phyloP scores from a whole-genome alignment of 177 flowering plant species.

The Tripterygium wilfordii region DNA sequence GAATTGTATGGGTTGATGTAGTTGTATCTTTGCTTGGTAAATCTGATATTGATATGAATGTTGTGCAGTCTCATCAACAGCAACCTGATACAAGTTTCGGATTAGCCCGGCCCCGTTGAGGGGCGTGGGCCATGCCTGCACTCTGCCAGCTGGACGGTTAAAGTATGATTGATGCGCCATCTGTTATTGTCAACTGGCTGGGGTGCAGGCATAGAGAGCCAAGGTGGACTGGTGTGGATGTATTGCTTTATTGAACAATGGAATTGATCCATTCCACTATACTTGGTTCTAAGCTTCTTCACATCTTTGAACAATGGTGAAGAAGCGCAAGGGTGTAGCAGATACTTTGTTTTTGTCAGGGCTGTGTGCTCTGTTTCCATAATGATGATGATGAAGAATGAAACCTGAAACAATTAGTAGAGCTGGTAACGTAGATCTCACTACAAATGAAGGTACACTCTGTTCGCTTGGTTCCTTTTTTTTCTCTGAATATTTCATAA shows the following conservation, averaged over 20 bases:
- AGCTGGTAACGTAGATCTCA: conserved; percentile 16
- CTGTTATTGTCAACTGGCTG: conserved; percentile 35
- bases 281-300: conserved; percentile 33
- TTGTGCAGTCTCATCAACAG: conserved; percentile 80
- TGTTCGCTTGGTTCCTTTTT: background rate
- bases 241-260: conserved; percentile 1
- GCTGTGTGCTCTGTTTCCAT: conserved; percentile 7
- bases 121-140: conserved; percentile 99
- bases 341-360: conserved; percentile 13
- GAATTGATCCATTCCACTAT: conserved; percentile 14
- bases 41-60: too few relatives aligned
- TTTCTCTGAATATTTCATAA: background rate
- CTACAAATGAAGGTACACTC: conserved; percentile 11
- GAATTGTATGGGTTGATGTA: too few relatives aligned
- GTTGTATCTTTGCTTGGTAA: too few relatives aligned
- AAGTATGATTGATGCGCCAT: too few relatives aligned
- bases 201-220: conserved; percentile 62
- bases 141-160: conserved; percentile 50
- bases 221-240: conserved; percentile 24
- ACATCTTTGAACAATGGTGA: conserved; percentile 4
- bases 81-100: conserved; percentile 88
- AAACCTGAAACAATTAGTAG: conserved; percentile 6
- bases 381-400: conserved; percentile 19
- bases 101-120: conserved; percentile 99
- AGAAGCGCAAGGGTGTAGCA: conserved; percentile 7